A percentile compares a stretch with the other conserved stretches of the same genome.
Evolutionary conservation across 345 rosid genomes (phyloP).

Genomic region (Raphanus raphanistrum): DNA sequence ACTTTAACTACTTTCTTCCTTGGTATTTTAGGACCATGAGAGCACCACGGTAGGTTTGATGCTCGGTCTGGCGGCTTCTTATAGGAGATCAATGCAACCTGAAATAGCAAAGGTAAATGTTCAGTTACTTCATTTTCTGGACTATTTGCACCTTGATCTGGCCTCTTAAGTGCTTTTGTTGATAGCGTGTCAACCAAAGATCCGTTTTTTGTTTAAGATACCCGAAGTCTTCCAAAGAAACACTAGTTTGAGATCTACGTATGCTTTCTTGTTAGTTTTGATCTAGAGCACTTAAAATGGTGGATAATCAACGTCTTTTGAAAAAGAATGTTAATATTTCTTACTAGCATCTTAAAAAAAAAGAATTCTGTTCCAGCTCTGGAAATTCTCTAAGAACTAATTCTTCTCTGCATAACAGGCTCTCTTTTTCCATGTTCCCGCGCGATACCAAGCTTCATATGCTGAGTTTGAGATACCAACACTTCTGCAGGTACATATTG

Average conservation of each 20-base stretch:
- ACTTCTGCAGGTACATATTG: slow-evolving; percentile 71
- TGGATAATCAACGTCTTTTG: slow-evolving; percentile 18
- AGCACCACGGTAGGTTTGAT: slow-evolving; percentile 87
- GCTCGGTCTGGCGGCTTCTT: slow-evolving; percentile 97
- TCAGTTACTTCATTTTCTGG: slow-evolving; percentile 21
- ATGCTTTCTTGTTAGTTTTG: slow-evolving; percentile 5
- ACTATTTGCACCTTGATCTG: slow-evolving; percentile 24
- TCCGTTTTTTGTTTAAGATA: not conserved
- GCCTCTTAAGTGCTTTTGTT: not conserved
- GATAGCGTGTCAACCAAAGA: slow-evolving; percentile 2
- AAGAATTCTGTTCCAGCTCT: not conserved
- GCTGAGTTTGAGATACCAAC: slow-evolving; percentile 91
- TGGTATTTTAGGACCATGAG: slow-evolving; percentile 74
- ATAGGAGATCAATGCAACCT: slow-evolving; percentile 92
- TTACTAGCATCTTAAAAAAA: too few relatives aligned
- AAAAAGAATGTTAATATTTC: not conserved
- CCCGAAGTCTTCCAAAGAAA: not conserved
- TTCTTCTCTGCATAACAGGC: slow-evolving; percentile 51
- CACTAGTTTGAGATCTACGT: not conserved
- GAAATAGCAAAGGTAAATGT: slow-evolving; percentile 73
- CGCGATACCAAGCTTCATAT: slow-evolving; percentile 76
- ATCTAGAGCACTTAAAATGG: slow-evolving; percentile 3
- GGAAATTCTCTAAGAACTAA: slow-evolving; percentile 21
- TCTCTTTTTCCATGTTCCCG: slow-evolving; percentile 86
- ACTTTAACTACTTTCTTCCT: slow-evolving; percentile 8